phyloP scores from a whole-genome alignment of 495 filamentous ascomycete species.

The Wilcoxina mikolae region DNA sequence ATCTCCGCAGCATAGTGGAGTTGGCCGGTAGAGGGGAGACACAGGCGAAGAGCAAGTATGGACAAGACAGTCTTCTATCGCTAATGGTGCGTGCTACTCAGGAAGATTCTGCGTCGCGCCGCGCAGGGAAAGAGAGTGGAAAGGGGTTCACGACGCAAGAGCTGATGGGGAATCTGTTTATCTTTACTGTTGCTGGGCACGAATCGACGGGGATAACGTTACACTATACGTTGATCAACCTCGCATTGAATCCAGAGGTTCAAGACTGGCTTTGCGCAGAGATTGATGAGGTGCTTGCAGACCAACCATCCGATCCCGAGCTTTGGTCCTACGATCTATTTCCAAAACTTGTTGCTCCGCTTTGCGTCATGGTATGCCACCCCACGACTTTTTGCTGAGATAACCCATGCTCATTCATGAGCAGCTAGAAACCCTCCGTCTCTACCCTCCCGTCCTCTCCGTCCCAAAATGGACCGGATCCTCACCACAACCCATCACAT shows the following conservation, averaged over 20 bases:
- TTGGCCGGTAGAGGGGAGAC: too few species aligned
- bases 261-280: constrained; percentile 35
- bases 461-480: background rate
- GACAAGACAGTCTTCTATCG: too few species aligned
- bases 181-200: constrained; percentile 38
- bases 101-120: too few species aligned
- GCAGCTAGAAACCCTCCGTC: background rate
- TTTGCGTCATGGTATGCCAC: constrained; percentile 30
- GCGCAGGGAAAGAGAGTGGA: background rate
- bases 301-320: constrained; percentile 25
- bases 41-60: too few species aligned
- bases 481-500: background rate
- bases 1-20: too few species aligned
- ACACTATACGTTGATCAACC: constrained; percentile 30
- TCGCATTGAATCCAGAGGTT: constrained; percentile 32
- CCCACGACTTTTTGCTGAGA: background rate
- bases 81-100: too few species aligned
- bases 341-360: constrained; percentile 4
- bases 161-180: constrained; percentile 36
- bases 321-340: constrained; percentile 27
- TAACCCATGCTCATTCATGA: too few species aligned
- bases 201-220: constrained; percentile 36
- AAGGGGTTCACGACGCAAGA: constrained; percentile 21
- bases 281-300: constrained; percentile 32
- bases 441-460: background rate